These are phyloP conservation scores for Trichosporon coremiiforme DNA, from an alignment of 1,284 basidiomycete species.

Conservation along the genomic window DNA sequence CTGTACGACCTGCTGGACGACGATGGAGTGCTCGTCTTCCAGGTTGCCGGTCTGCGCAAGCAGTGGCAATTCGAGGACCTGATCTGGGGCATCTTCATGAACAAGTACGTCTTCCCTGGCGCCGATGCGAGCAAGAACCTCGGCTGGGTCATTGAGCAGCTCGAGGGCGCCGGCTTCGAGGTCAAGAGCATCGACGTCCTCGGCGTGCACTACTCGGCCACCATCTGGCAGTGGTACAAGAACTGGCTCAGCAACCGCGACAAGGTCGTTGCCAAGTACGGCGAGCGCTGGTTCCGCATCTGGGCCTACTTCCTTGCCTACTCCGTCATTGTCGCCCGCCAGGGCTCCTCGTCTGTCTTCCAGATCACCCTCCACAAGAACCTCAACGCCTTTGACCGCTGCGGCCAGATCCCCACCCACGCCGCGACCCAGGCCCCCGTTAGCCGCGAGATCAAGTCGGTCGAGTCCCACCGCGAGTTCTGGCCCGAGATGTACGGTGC, in stretches of 20 bases:
- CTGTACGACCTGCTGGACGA: slow-evolving; percentile 93
- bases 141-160: slow-evolving; percentile 84
- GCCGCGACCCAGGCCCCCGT: slow-evolving; percentile 44
- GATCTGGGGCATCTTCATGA: slow-evolving; percentile 85
- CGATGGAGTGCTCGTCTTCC: slow-evolving; percentile 91
- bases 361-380: slow-evolving; percentile 97
- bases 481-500: slow-evolving; percentile 39
- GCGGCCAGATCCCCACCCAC: slow-evolving; percentile 76
- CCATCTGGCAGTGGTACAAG: slow-evolving; percentile 90
- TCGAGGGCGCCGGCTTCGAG: slow-evolving; percentile 91
- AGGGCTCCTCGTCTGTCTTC: slow-evolving; percentile 87
- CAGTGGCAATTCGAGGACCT: slow-evolving; percentile 98
- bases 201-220: slow-evolving; percentile 95
- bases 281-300: slow-evolving; percentile 83
- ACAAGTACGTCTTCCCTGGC: slow-evolving; percentile 96
- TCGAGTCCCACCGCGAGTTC: slow-evolving; percentile 43
- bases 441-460: slow-evolving; percentile 31
- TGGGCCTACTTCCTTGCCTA: slow-evolving; percentile 91
- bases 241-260: slow-evolving; percentile 93
- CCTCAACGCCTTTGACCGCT: slow-evolving; percentile 87
- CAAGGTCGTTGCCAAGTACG: slow-evolving; percentile 83
- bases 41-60: slow-evolving; percentile 93
- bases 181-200: slow-evolving; percentile 95
- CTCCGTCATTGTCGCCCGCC: slow-evolving; percentile 62
- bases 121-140: slow-evolving; percentile 94